Evolutionary conservation across 768 basidiomycete species (phyloP), one percentile per base, ranked within the genome.

Genomic region (Boletus rex-veris): DNA sequence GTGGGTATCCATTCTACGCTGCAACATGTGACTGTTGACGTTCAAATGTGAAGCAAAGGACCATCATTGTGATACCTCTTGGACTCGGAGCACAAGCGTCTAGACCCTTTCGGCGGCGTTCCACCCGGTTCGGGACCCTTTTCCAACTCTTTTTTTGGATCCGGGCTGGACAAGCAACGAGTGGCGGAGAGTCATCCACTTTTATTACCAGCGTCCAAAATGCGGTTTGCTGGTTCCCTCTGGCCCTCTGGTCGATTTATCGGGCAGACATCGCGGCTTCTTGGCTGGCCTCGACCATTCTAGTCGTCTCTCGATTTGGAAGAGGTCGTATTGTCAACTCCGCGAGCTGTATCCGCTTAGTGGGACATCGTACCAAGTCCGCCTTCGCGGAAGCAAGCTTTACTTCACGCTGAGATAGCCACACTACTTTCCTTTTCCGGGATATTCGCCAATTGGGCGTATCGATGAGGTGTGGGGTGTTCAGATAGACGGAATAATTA

Each of bases 251-350:
- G 33, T n/a, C 51, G n/a, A 30, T 16, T 15, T 31, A 45, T 36
- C 3, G 10, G 31, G 26, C 28, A 51, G 44, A 45, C 30, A 30
- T 35, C 21, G 5, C 37, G 9, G 14, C 45, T 41, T 48, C 33
- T 44, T 19, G 47, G 21, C 54, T 18, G 12, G 10, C 36, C 31
- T 38, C 33, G 30, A 37, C 47, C 57, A 49, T 63, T 58, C 58
- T 63, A 55, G 38, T 47, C 36, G 37, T 40, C 63, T 61, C 66
- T 65, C 66, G 54, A 68, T 70, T 68, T 68, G 62, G 68, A 61
- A 58, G 51, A 65, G 45, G 41, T 39, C 33, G 45, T 24, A 45
- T 35, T 26, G 52, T 45, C 59, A 70, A 70, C 69, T 70, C 69
- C 69, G 69, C 69, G 69, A 68, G 65, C 61, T 40, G 45, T 46